Evolutionary conservation across 2,329 filamentous ascomycete species (phyloP).

Genomic region (Mariannaea elegans): DNA sequence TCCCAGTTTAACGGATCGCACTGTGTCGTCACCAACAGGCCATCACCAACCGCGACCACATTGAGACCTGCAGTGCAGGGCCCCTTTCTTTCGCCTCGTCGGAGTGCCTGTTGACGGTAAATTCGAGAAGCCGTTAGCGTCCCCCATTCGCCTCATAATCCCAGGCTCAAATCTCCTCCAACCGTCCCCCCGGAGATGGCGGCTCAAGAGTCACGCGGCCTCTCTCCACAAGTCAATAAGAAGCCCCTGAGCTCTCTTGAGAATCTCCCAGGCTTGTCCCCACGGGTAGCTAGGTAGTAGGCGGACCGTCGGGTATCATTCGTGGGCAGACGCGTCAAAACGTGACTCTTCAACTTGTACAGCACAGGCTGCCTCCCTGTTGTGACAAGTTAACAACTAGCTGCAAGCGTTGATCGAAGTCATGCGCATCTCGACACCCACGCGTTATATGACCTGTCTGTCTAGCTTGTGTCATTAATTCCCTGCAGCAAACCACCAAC

Average conservation of each 20-base stretch:
- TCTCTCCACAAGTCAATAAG: conserved; percentile 16
- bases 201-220: conserved; percentile 40
- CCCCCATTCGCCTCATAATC: conserved; percentile 23
- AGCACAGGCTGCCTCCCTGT: conserved; percentile 1
- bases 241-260: conserved; percentile 26
- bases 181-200: conserved; percentile 37
- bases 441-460: no score
- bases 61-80: background rate
- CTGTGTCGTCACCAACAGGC: conserved; percentile 14
- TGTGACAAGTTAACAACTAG: no score
- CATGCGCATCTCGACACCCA: no score
- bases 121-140: conserved; percentile 39
- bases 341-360: no score
- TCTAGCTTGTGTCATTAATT: conserved; percentile 3
- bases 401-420: background rate
- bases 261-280: no score
- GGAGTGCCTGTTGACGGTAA: conserved; percentile 22
- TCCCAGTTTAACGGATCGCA: conserved; percentile 25
- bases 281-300: no score
- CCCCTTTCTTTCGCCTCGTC: no score
- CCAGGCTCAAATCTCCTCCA: conserved; percentile 21
- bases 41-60: conserved; percentile 6
- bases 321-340: no score
- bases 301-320: background rate
- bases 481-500: conserved; percentile 16